These are phyloP conservation scores for Colletotrichum theobromicola DNA, from an alignment of 2,329 filamentous ascomycete species.

Conservation along the genomic window DNA sequence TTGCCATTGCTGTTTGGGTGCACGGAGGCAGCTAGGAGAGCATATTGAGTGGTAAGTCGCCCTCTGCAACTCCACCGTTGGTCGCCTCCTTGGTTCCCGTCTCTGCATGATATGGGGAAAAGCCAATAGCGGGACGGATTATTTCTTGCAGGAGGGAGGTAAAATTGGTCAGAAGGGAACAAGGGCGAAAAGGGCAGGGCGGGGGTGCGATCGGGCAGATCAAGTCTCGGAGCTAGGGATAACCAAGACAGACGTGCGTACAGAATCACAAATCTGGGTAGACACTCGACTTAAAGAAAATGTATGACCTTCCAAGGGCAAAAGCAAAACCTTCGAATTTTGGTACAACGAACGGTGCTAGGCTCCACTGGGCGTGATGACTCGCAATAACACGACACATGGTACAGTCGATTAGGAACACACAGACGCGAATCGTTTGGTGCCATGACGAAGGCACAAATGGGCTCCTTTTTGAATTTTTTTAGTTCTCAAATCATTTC, in stretches of 20 bases:
- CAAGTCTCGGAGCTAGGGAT: conserved; percentile 14
- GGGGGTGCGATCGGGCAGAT: background rate
- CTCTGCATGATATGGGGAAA: background rate
- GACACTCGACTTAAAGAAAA: background rate
- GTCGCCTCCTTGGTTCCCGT: conserved; percentile 7
- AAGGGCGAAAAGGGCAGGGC: conserved; percentile 9
- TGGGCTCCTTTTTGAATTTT: background rate
- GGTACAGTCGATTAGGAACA: background rate
- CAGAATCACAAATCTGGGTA: conserved; percentile 1
- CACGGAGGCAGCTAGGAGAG: background rate
- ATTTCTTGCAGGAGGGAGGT: background rate
- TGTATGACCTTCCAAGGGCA: background rate
- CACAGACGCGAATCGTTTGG: background rate
- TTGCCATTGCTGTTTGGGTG: background rate
- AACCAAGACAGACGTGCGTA: conserved; percentile 14
- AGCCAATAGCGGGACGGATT: conserved; percentile 14
- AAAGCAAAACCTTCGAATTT: background rate
- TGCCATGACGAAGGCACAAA: background rate
- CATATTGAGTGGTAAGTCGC: background rate
- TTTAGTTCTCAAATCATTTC: background rate
- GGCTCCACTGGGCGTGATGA: background rate
- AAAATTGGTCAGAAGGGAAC: conserved; percentile 10
- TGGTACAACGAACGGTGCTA: background rate
- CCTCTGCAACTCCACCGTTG: conserved; percentile 11
- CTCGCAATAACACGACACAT: background rate